A percentile compares a stretch with the other conserved stretches of the same genome.
These are phyloP conservation scores for Globisporangium parvum DNA, from an alignment of 352 stramenopile species.

Conservation along the genomic window DNA sequence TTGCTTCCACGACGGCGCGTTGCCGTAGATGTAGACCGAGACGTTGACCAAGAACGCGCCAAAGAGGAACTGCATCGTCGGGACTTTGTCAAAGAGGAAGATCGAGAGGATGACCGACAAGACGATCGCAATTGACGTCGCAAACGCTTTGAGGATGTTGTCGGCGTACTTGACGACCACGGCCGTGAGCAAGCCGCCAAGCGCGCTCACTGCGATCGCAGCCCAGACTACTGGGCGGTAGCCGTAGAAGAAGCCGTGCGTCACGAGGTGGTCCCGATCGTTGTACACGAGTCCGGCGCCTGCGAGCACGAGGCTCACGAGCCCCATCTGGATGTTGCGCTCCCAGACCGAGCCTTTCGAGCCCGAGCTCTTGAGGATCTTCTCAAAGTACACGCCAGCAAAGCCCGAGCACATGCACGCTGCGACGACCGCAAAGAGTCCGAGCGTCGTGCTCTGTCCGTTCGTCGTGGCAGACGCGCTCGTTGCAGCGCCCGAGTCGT, in stretches of 20 bases:
- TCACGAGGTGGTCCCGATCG: constrained; percentile 44
- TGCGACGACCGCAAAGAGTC: constrained; percentile 57
- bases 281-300: constrained; percentile 56
- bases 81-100: constrained; percentile 82
- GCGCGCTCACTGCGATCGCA: constrained; percentile 58
- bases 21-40: constrained; percentile 76
- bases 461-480: constrained; percentile 9
- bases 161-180: constrained; percentile 86
- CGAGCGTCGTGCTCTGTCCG: constrained; percentile 59
- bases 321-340: constrained; percentile 79
- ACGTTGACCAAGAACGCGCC: constrained; percentile 74
- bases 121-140: constrained; percentile 78
- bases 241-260: constrained; percentile 72
- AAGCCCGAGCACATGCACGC: constrained; percentile 80
- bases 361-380: constrained; percentile 70
- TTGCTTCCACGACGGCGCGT: constrained; percentile 35
- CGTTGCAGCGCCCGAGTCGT: constrained; percentile 21
- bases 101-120: constrained; percentile 79
- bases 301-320: constrained; percentile 62
- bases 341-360: constrained; percentile 71
- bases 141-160: constrained; percentile 86
- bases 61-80: constrained; percentile 63
- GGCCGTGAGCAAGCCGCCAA: constrained; percentile 72
- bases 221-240: constrained; percentile 76
- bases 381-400: constrained; percentile 83